Conservation (phyloP, 768 basidiomycete species). For the Tephrocybe sp. region DNA sequence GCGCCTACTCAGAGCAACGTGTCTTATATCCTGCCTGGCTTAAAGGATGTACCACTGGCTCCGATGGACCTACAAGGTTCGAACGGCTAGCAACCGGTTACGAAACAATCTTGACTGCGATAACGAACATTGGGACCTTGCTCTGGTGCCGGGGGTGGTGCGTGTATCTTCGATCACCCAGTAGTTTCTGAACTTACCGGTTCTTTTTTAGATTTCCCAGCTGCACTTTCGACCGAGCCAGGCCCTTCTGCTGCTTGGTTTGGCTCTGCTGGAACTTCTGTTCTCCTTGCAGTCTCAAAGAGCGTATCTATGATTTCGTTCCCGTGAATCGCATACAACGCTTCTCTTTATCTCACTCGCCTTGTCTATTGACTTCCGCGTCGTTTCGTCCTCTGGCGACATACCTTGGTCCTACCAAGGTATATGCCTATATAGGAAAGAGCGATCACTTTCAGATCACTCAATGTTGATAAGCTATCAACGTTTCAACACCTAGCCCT, state of each 20-base stretch:
- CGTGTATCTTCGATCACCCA: too few relatives aligned
- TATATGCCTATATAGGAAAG: constrained; percentile 10
- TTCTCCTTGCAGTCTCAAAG: not conserved
- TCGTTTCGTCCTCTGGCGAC: constrained; percentile 37
- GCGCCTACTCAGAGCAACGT: too few relatives aligned
- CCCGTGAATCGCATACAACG: not conserved
- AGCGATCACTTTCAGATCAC: constrained; percentile 12
- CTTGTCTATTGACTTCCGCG: constrained; percentile 29
- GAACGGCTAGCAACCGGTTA: too few relatives aligned
- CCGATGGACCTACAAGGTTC: too few relatives aligned
- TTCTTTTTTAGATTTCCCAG: not conserved
- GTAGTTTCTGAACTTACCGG: too few relatives aligned
- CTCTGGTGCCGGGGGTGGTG: too few relatives aligned
- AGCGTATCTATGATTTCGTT: not conserved
- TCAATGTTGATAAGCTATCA: constrained; percentile 24
- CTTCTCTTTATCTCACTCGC: constrained; percentile 15
- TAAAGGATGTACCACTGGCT: too few relatives aligned
- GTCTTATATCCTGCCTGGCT: too few relatives aligned
- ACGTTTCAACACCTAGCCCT: constrained; percentile 26
- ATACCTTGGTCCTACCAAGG: constrained; percentile 26
- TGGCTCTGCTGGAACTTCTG: not conserved
- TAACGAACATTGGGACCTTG: too few relatives aligned
- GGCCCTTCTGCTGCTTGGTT: not conserved
- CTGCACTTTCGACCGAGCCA: not conserved
- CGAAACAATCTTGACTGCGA: too few relatives aligned